Base-by-base conservation (phyloP, 1,284 basidiomycete genomes). In the Vanrija sp. region DNA sequence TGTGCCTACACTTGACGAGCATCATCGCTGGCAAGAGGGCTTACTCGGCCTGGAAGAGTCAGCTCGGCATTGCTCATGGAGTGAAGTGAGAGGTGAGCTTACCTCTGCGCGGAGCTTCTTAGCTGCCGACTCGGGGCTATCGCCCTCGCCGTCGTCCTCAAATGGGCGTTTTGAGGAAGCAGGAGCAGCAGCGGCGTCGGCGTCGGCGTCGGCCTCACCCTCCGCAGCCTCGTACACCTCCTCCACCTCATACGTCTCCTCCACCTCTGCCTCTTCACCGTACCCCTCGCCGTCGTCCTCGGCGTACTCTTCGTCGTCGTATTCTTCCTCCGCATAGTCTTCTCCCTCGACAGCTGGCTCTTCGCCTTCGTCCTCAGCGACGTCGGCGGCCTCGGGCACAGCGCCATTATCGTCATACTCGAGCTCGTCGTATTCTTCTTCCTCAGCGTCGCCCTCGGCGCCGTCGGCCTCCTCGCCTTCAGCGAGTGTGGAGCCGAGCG, bases 101-200 rank as follows among this genome's bases (percentile, higher is more conserved):
- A 60, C 58, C 47, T 60, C 54, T 8, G 55, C 23, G 8, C 54
- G 46, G 5, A 51, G 52, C 46, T 49, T 34, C 54, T 60, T 60
- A 16, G 50, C 51, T 34, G 40, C 46, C 2, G 18, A n/a, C 3
- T 46, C 52, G 12, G 34, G 34, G 34, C 34, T 34, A 8, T 58
- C 54, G 15, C 23, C 51, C 9, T 46, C 52, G 12, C 39, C 54
- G 16, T 50, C 57, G 18, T 50, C 40, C 10, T 52, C 51, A 23
- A 52, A 50, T 5, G 43, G 8, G 38, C 57, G 57, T 38, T 58
- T 58, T 2, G 25, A 46, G 9, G 53, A 46, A 2, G 34, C 34
- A 12, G 34, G 34, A 8, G 14, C 46, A 6, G 45, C 43, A 8
- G 15, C 46, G 7, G 40, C 38, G 26, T 21, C 39, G 28, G 48